A percentile compares a stretch with the other conserved stretches of the same genome.
phyloP scores from a whole-genome alignment of 345 rosid species.

The Raphanus raphanistrum region DNA sequence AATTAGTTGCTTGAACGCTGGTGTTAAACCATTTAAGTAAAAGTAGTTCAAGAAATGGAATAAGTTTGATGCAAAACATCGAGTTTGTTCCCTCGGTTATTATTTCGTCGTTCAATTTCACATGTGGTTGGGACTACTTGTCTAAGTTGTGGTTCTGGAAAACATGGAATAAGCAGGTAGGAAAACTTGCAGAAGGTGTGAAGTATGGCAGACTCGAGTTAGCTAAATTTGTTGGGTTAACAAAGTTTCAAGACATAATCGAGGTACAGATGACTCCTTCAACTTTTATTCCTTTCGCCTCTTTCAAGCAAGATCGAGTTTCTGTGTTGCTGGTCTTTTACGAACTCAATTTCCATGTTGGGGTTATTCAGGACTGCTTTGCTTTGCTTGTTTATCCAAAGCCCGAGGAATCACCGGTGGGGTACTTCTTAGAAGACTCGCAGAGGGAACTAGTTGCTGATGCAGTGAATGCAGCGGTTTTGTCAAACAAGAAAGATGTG shows the following conservation, averaged over 20 bases:
- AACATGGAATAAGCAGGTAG: conserved; percentile 48
- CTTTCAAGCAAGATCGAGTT: conserved; percentile 5
- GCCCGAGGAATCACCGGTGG: conserved; percentile 66
- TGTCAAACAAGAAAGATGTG: conserved; percentile 53
- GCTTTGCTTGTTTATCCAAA: conserved; percentile 78
- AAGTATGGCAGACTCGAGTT: conserved; percentile 73
- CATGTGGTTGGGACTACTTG: background rate
- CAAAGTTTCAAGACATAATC: conserved; percentile 58
- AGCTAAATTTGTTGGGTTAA: conserved; percentile 60
- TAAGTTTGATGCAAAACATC: background rate
- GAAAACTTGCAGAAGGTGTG: conserved; percentile 78
- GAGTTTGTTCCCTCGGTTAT: conserved; percentile 20
- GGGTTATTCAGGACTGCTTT: conserved; percentile 63
- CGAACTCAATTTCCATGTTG: conserved; percentile 1
- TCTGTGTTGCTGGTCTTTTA: conserved; percentile 15
- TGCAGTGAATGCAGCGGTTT: conserved; percentile 72
- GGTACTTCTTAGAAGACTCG: conserved; percentile 70
- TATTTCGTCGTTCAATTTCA: background rate
- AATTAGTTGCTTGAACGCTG: background rate
- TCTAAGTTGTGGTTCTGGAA: conserved; percentile 3
- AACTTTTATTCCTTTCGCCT: background rate
- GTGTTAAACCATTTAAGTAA: background rate
- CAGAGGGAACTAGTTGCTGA: conserved; percentile 93
- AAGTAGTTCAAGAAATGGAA: background rate
- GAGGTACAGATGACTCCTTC: conserved; percentile 49